Percentiles rank a stretch among this genome's conserved stretches.
Evolutionary conservation across 305 asterid species (phyloP).

Genomic region (Fraxinus nigra): DNA sequence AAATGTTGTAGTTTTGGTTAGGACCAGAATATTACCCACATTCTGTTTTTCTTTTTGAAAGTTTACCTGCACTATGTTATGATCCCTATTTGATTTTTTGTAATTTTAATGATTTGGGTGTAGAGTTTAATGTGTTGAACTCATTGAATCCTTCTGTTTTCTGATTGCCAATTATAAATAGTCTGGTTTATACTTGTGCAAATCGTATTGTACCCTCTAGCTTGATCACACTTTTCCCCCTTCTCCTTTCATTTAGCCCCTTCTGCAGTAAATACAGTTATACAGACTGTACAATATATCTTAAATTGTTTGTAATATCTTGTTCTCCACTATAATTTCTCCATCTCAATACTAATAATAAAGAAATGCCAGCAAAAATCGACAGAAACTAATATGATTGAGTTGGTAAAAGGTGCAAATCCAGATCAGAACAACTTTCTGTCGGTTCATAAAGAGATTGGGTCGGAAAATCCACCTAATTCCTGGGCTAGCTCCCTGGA

Average conservation of each 20-base stretch:
- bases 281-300: neutral
- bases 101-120: neutral
- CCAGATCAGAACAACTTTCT: neutral
- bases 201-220: neutral
- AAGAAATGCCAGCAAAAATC: constrained; percentile 12
- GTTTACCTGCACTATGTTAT: constrained; percentile 4
- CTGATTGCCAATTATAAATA: neutral
- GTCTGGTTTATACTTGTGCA: constrained; percentile 1
- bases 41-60: neutral
- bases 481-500: neutral
- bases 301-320: neutral
- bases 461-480: neutral
- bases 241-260: constrained; percentile 7
- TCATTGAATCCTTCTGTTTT: neutral
- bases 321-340: neutral
- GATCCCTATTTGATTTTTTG: neutral
- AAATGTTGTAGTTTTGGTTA: constrained; percentile 1
- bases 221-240: neutral
- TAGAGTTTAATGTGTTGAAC: constrained; percentile 1
- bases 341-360: neutral
- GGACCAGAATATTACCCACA: constrained; percentile 8
- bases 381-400: constrained; percentile 13
- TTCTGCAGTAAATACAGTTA: neutral
- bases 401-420: neutral
- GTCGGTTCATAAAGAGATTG: neutral